Evolutionary conservation across 495 filamentous ascomycete genomes (phyloP).

Genomic region (Penicillium lividum): DNA sequence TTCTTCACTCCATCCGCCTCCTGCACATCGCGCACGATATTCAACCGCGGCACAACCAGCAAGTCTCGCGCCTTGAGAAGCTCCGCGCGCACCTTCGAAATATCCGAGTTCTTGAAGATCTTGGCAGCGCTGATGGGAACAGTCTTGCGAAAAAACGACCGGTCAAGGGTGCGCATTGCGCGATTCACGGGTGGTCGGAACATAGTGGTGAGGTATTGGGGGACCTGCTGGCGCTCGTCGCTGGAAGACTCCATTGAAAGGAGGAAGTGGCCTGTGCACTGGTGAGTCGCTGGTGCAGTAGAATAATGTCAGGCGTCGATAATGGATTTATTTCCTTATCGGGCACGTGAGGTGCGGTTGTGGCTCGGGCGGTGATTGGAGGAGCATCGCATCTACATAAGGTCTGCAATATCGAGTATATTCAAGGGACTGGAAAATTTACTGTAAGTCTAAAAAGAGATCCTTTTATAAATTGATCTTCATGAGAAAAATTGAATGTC

Average conservation of each 20-base stretch:
- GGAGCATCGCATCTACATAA: no score
- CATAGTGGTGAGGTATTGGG: constrained; percentile 49
- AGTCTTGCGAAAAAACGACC: constrained; percentile 75
- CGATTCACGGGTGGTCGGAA: constrained; percentile 84
- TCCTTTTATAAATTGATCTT: neutral
- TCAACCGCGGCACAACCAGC: constrained; percentile 61
- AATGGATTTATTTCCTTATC: constrained; percentile 24
- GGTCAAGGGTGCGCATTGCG: constrained; percentile 75
- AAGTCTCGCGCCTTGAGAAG: constrained; percentile 60
- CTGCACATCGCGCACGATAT: constrained; percentile 52
- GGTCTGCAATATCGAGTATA: no score
- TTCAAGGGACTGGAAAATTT: no score
- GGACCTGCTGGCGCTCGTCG: constrained; percentile 19
- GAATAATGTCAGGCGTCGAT: constrained; percentile 10
- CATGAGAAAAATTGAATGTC: neutral
- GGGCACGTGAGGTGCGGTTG: constrained; percentile 16
- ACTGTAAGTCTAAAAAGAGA: no score
- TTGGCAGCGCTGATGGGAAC: constrained; percentile 77
- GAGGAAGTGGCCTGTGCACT: constrained; percentile 5
- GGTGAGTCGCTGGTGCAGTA: constrained; percentile 2
- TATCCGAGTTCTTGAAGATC: constrained; percentile 68
- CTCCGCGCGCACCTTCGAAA: constrained; percentile 62
- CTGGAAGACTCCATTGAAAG: constrained; percentile 34
- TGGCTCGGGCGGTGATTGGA: neutral
- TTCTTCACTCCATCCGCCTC: constrained; percentile 57